Evolutionary conservation across 208 protist genomes (phyloP).

Genomic region (Zelonia costaricensis): DNA sequence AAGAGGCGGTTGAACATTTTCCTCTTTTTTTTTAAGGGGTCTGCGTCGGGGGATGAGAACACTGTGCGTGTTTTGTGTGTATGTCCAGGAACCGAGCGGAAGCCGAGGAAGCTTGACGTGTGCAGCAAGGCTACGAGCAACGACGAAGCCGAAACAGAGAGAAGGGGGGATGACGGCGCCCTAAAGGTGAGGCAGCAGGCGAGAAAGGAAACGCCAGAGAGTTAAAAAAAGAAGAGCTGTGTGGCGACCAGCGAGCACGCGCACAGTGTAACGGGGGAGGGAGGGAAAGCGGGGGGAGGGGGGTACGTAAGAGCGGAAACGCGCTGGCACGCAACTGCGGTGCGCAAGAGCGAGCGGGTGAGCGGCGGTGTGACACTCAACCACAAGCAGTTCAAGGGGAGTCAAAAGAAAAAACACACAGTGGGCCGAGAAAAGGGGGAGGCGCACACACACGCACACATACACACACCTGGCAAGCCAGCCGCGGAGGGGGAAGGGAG

Average conservation of each 20-base stretch:
- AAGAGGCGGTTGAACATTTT: slow-evolving; percentile 82
- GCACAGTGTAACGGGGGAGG: not conserved
- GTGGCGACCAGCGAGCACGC: not conserved
- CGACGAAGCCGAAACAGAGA: not conserved
- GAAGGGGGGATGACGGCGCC: not conserved
- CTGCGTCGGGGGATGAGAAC: not conserved
- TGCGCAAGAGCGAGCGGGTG: too few relatives aligned
- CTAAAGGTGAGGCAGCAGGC: not conserved
- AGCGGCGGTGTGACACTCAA: too few relatives aligned
- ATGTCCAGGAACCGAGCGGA: too few relatives aligned
- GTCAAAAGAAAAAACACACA: too few relatives aligned
- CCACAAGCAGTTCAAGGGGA: too few relatives aligned
- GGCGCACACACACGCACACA: too few relatives aligned
- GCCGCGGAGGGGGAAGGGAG: too few relatives aligned
- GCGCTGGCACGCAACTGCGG: too few relatives aligned
- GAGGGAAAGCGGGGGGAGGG: not conserved
- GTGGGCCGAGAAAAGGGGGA: too few relatives aligned
- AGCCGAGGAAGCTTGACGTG: not conserved
- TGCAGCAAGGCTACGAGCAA: too few relatives aligned
- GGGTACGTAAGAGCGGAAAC: too few relatives aligned
- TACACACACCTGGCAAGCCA: too few relatives aligned
- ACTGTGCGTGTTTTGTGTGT: not conserved
- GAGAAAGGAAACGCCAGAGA: not conserved
- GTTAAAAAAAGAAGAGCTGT: not conserved
- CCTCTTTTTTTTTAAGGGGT: not conserved